Percentiles rank a stretch among this genome's conserved stretches.
These are phyloP conservation scores for Fraxinus baroniana DNA, from an alignment of 305 asterid species.

Conservation along the genomic window DNA sequence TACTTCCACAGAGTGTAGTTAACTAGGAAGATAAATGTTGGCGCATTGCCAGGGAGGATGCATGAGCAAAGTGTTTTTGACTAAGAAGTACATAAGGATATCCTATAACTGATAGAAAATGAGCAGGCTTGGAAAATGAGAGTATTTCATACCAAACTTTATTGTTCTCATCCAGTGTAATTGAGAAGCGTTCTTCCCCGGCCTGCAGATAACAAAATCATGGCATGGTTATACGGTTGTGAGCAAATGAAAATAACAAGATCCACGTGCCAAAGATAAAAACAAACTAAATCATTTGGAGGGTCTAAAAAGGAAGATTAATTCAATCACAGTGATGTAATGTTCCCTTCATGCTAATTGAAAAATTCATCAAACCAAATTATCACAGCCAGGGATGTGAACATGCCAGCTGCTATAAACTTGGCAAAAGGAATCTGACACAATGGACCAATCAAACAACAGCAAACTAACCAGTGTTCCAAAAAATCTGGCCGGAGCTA, in stretches of 20 bases:
- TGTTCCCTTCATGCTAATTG: neutral
- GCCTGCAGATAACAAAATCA: conserved; percentile 42
- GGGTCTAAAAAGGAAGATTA: neutral
- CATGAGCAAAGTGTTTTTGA: conserved; percentile 80
- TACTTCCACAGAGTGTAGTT: neutral
- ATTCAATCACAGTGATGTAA: neutral
- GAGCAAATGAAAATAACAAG: neutral
- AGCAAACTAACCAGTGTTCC: neutral
- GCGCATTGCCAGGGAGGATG: conserved; percentile 64
- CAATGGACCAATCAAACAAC: neutral
- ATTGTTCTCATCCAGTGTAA: conserved; percentile 73
- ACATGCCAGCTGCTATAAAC: neutral
- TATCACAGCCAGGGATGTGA: neutral
- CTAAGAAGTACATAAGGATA: conserved; percentile 75
- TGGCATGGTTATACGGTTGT: neutral
- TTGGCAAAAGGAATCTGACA: neutral
- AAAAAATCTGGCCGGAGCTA: neutral
- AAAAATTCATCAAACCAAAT: neutral
- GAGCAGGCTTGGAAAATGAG: conserved; percentile 85
- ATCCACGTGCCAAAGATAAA: neutral
- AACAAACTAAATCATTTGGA: neutral
- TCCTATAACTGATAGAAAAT: conserved; percentile 62
- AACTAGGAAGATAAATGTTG: conserved; percentile 50
- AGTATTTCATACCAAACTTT: conserved; percentile 90
- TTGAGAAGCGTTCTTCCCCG: conserved; percentile 89